A percentile compares a stretch with the other conserved stretches of the same genome.
Evolutionary conservation across 2,329 filamentous ascomycete genomes (phyloP).

Genomic region (Phyllosticta citriasiana): DNA sequence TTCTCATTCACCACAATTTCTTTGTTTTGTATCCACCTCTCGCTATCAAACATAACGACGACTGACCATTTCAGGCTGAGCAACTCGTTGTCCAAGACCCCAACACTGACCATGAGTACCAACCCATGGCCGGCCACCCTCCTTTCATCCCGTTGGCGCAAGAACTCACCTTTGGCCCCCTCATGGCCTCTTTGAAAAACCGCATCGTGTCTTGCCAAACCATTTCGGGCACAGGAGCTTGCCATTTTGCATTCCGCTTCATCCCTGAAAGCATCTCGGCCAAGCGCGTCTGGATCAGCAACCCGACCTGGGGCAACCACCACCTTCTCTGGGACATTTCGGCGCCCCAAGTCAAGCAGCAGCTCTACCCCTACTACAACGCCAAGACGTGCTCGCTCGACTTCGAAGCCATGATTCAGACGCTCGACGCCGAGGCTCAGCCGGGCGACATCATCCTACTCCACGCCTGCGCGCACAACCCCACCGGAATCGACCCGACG

Average conservation of each 20-base stretch:
- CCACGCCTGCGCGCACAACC: conserved; percentile 31
- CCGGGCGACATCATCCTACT: conserved; percentile 27
- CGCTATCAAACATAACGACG: conserved; percentile 3
- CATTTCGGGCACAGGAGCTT: conserved; percentile 29
- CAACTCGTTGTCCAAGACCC: conserved; percentile 6
- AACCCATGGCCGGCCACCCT: conserved; percentile 16
- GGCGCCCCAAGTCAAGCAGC: conserved; percentile 13
- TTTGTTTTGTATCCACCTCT: background rate
- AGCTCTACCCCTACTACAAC: conserved; percentile 22
- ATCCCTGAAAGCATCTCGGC: conserved; percentile 16
- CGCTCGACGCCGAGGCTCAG: conserved; percentile 17
- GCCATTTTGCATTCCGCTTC: conserved; percentile 22
- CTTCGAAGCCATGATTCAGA: conserved; percentile 21
- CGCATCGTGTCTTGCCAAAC: conserved; percentile 25
- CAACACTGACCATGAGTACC: conserved; percentile 16
- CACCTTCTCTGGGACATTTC: conserved; percentile 20
- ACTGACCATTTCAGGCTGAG: conserved; percentile 7
- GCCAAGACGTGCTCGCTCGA: conserved; percentile 17
- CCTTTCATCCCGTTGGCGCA: conserved; percentile 18
- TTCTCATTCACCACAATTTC: background rate
- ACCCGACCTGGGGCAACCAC: conserved; percentile 27
- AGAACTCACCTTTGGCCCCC: conserved; percentile 19
- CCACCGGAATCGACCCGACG: conserved; percentile 28
- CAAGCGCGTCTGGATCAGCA: conserved; percentile 22
- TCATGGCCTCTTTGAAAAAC: background rate